These are phyloP conservation scores for Tylopilus sp. DNA, from an alignment of 768 basidiomycete species.

Conservation along the genomic window DNA sequence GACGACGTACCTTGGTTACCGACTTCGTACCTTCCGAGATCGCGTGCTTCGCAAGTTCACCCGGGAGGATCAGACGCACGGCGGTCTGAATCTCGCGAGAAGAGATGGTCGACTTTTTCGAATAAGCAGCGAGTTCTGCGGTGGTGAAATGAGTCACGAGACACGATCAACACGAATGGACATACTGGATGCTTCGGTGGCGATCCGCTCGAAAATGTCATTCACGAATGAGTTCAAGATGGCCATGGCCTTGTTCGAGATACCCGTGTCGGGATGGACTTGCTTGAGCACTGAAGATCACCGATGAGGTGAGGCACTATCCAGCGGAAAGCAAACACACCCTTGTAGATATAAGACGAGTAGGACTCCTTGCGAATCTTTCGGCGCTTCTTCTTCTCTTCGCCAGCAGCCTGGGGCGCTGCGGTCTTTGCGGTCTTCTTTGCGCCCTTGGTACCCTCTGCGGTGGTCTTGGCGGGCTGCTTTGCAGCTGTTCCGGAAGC, in stretches of 20 bases:
- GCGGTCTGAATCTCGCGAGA: slow-evolving; percentile 98
- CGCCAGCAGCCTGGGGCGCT: slow-evolving; percentile 55
- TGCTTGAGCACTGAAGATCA: slow-evolving; percentile 75
- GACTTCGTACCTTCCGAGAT: slow-evolving; percentile 89
- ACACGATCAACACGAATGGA: background rate
- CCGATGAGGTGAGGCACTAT: background rate
- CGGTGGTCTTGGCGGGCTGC: slow-evolving; percentile 56
- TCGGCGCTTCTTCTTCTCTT: slow-evolving; percentile 86
- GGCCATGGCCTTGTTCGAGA: slow-evolving; percentile 98
- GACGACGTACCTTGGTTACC: slow-evolving; percentile 69
- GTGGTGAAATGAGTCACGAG: background rate
- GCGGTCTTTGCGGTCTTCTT: slow-evolving; percentile 68
- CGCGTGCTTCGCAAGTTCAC: slow-evolving; percentile 79
- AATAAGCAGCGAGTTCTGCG: slow-evolving; percentile 91
- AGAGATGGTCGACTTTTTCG: slow-evolving; percentile 98
- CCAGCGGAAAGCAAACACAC: slow-evolving; percentile 33
- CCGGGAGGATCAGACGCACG: slow-evolving; percentile 94
- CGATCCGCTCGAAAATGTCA: slow-evolving; percentile 93
- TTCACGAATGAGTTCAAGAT: slow-evolving; percentile 96
- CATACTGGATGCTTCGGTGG: slow-evolving; percentile 85
- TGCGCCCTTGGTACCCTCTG: slow-evolving; percentile 60
- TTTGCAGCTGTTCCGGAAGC: slow-evolving; percentile 57
- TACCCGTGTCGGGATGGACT: slow-evolving; percentile 98
- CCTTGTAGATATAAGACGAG: slow-evolving; percentile 91
- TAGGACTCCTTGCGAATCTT: slow-evolving; percentile 90